Base-by-base conservation (phyloP, 306 rosid genomes). In the Glycine latifolia region DNA sequence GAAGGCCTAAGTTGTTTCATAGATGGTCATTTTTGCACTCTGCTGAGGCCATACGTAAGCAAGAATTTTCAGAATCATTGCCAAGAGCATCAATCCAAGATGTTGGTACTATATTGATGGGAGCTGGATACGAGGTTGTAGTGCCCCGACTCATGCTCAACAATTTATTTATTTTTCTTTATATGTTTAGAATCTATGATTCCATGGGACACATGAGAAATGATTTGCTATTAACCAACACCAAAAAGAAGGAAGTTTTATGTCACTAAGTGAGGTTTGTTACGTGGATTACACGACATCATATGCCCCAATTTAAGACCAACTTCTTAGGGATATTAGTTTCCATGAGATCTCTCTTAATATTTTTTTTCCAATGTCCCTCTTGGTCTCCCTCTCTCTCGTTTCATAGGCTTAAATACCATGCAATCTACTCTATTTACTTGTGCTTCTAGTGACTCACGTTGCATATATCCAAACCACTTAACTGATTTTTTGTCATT, bases 111-210 rank as follows among this genome's bases (percentile, higher is more conserved):
- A 49, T 91, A 85, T 79, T 95, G 52, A 93, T 93, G 98, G 99
- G 98, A 88, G 87, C 96, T 39, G 99, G 98, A 90, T 95, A 95
- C 74, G 98, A 95, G 98, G 99, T 91, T 73, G 70, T 74, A 31
- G 39, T 73, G 71, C 78, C 56, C 50, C 50, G 9, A 53, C 79
- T 56, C 75, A 41, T 76, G 74, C 77, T 79, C 52, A 58, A 2
- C 80, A 53, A 73, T 26, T 75, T 26, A 39, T 43, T 66, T 76
- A 2, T 46, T 53, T 72, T 77, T 61, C 72, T 55, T 35, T 37
- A 20, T 67, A 33, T 44, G 46, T 72, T 76, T 37, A 55, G 41
- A 68, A 65, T 76, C 68, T 70, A 8, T 35, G 53, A 55, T 54
- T n/a, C 46, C 61, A n/a, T 3, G 1, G 75, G 71, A 76, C 46